Evolutionary conservation across 352 stramenopile genomes (phyloP).

Genomic region (Phytophthora litchii): DNA sequence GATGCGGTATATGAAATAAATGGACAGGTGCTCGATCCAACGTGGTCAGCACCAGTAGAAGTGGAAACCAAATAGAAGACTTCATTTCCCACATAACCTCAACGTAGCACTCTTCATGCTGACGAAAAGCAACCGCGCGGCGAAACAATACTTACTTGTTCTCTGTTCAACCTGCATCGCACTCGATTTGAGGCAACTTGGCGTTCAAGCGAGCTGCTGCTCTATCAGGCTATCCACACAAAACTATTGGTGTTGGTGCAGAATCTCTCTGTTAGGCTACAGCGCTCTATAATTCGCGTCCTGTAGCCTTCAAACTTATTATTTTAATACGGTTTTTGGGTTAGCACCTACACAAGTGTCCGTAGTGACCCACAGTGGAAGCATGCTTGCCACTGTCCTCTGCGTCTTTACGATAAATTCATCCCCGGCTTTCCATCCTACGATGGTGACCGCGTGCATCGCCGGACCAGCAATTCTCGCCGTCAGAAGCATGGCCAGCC

Average conservation of each 20-base stretch:
- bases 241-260: background rate
- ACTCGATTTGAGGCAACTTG: conserved; percentile 13
- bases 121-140: conserved; percentile 5
- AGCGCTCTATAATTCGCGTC: conserved; percentile 15
- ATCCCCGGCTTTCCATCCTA: conserved; percentile 22
- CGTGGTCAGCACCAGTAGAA: conserved; percentile 14
- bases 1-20: conserved; percentile 27
- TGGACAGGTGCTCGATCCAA: conserved; percentile 13
- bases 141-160: conserved; percentile 2
- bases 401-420: conserved; percentile 16
- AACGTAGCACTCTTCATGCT: conserved; percentile 1
- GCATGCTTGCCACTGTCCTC: conserved; percentile 7
- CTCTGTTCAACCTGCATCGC: background rate
- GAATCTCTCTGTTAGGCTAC: background rate
- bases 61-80: conserved; percentile 24
- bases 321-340: too few relatives aligned
- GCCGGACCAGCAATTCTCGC: conserved; percentile 23
- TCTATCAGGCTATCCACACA: conserved; percentile 12
- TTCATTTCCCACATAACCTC: conserved; percentile 10
- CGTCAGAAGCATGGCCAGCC: conserved; percentile 17
- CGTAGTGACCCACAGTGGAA: background rate
- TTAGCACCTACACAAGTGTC: too few relatives aligned
- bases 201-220: conserved; percentile 5
- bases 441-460: conserved; percentile 29
- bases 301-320: conserved; percentile 1